phyloP scores from a whole-genome alignment of 352 stramenopile species.

The Globisporangium megalacanthum region DNA sequence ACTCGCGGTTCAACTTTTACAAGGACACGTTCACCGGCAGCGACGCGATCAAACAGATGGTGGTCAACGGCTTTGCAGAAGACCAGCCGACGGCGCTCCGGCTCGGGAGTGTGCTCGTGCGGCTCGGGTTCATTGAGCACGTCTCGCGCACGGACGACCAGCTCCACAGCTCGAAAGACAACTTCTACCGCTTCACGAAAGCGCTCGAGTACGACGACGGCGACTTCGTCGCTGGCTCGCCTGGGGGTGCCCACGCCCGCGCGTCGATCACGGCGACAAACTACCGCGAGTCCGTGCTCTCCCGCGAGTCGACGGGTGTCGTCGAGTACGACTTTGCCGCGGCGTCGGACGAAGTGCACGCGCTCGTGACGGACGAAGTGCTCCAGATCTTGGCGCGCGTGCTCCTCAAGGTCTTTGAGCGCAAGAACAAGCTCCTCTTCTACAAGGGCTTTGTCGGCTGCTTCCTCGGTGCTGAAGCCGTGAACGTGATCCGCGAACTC shows the following conservation, averaged over 20 bases:
- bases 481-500: constrained; percentile 80
- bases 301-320: constrained; percentile 42
- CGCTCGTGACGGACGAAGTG: constrained; percentile 76
- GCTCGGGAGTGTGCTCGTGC: constrained; percentile 75
- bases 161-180: constrained; percentile 80
- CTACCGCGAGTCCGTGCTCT: constrained; percentile 72
- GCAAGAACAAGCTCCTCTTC: constrained; percentile 85
- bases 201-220: constrained; percentile 41
- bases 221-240: constrained; percentile 28
- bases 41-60: constrained; percentile 69
- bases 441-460: constrained; percentile 83
- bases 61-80: constrained; percentile 71
- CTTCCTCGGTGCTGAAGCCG: constrained; percentile 77
- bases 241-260: constrained; percentile 18
- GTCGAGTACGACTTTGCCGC: constrained; percentile 73
- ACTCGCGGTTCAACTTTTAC: constrained; percentile 84
- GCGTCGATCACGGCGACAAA: constrained; percentile 59
- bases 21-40: constrained; percentile 80
- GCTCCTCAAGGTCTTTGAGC: constrained; percentile 78
- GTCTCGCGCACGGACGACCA: constrained; percentile 70
- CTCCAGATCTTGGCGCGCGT: constrained; percentile 59
- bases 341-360: constrained; percentile 74
- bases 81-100: constrained; percentile 61
- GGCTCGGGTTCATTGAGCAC: constrained; percentile 81
- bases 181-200: constrained; percentile 82